These are phyloP conservation scores for Fusarium sublunatum DNA, from an alignment of 2,329 filamentous ascomycete genomes.

Conservation along the genomic window DNA sequence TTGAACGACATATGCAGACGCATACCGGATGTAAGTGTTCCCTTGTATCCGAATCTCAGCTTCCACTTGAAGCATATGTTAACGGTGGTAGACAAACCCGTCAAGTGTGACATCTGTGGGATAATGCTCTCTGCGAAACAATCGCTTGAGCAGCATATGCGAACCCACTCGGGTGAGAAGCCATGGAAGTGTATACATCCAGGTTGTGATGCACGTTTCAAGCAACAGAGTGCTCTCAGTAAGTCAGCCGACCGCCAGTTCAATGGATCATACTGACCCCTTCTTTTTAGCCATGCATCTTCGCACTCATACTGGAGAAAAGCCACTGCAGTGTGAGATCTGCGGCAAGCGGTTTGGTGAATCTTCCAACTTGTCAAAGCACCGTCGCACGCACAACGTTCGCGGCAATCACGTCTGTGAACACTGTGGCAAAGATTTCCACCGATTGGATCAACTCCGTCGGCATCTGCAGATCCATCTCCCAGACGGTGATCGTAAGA, in stretches of 20 bases:
- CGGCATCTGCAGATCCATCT: constrained; percentile 60
- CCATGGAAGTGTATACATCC: constrained; percentile 66
- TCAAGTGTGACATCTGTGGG: constrained; percentile 65
- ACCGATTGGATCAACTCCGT: constrained; percentile 69
- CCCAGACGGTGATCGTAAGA: constrained; percentile 31
- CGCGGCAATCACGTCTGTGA: constrained; percentile 64
- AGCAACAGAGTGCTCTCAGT: constrained; percentile 75
- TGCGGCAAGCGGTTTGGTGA: constrained; percentile 71
- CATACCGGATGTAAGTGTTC: constrained; percentile 70
- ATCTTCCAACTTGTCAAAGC: constrained; percentile 74
- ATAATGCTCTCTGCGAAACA: constrained; percentile 73
- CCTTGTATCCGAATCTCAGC: not conserved
- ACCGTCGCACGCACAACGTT: constrained; percentile 69
- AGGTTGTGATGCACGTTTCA: constrained; percentile 69
- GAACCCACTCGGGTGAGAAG: constrained; percentile 73
- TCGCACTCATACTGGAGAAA: constrained; percentile 73
- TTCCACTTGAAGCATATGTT: constrained; percentile 12
- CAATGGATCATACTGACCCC: constrained; percentile 30
- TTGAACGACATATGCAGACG: constrained; percentile 73
- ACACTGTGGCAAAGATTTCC: constrained; percentile 67
- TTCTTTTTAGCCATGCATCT: constrained; percentile 69
- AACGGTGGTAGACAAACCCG: constrained; percentile 65
- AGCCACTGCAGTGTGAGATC: constrained; percentile 68
- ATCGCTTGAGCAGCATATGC: constrained; percentile 73
- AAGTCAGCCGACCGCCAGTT: constrained; percentile 46